Evolutionary conservation across 2,329 filamentous ascomycete genomes (phyloP), one percentile per base, ranked within the genome.

Genomic region (Parascedosporium putredinis): DNA sequence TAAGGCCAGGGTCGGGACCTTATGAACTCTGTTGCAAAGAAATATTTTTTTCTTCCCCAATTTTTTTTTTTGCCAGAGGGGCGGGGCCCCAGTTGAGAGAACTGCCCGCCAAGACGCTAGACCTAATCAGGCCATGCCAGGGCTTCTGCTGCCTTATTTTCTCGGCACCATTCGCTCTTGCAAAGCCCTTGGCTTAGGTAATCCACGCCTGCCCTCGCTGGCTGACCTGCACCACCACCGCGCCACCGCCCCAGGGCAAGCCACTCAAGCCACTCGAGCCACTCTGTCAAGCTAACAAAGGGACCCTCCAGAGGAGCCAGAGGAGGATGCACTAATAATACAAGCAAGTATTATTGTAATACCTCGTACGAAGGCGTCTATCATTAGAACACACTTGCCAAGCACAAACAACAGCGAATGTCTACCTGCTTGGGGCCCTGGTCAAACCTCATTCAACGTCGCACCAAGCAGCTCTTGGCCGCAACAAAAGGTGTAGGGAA

Each of bases 21-120:
- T n/a, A n/a, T n/a, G n/a, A 18, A 29, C 42, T 45, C 14, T 27
- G 20, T 18, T 24, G 24, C 22, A 45, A 45, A 23, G 18, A 49
- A 49, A 23, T 42, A 42, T 36, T 42, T 42, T 49, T 48, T 42
- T 25, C 43, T 45, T n/a, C 42, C 24, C 42, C 18, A 42, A 29
- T 20, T 22, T 46, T 46, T 43, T 49, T 36, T 40, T 31, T 42
- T 27, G 42, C 42, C 22, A 27, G 42, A 25, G 22, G 42, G 42
- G 22, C 27, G 22, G 42, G 22, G 22, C 42, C 42, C 42, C 36
- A 40, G 36, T 18, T n/a, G 36, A n/a, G 14, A 20, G 24, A 20
- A 25, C 42, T n/a, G 1, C 24, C 12, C 16, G 20, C 42, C 42
- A 45, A 45, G 42, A n/a, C 23, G 22, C 42, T 45, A 45, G 18